Percentiles rank a stretch among this genome's conserved stretches.
phyloP scores from a whole-genome alignment of 192 early-diverging fungal species.

The Pilobolus umbonatus region DNA sequence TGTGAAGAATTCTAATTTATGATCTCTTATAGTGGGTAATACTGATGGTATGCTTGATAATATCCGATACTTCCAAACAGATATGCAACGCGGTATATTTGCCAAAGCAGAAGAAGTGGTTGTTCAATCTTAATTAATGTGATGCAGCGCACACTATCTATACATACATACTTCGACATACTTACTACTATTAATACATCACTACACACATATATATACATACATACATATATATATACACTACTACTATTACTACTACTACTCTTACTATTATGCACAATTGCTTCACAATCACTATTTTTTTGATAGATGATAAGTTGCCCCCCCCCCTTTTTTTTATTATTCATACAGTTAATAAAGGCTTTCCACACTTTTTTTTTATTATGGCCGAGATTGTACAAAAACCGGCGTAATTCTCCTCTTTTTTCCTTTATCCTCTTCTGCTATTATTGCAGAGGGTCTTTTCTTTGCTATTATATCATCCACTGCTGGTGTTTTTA shows the following conservation, averaged over 20 bases:
- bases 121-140: too few relatives aligned
- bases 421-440: constrained; percentile 13
- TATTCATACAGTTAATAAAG: background rate
- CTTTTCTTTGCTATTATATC: too few relatives aligned
- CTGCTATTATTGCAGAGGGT: background rate
- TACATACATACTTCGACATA: too few relatives aligned
- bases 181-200: too few relatives aligned
- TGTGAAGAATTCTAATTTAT: background rate
- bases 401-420: constrained; percentile 25
- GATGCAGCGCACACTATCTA: too few relatives aligned
- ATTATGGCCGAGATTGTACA: background rate
- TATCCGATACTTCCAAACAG: constrained; percentile 30
- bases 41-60: constrained; percentile 27
- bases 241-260: background rate
- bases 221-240: too few relatives aligned
- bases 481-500: background rate
- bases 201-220: too few relatives aligned
- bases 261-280: too few relatives aligned
- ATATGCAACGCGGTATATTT: constrained; percentile 34
- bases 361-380: background rate
- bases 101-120: constrained; percentile 19
- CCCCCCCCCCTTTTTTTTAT: background rate
- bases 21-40: constrained; percentile 22
- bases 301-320: background rate
- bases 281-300: too few relatives aligned